Percentiles rank a stretch among this genome's conserved stretches.
These are phyloP conservation scores for Penicillium longicatenatum DNA, from an alignment of 495 filamentous ascomycete species.

Conservation along the genomic window DNA sequence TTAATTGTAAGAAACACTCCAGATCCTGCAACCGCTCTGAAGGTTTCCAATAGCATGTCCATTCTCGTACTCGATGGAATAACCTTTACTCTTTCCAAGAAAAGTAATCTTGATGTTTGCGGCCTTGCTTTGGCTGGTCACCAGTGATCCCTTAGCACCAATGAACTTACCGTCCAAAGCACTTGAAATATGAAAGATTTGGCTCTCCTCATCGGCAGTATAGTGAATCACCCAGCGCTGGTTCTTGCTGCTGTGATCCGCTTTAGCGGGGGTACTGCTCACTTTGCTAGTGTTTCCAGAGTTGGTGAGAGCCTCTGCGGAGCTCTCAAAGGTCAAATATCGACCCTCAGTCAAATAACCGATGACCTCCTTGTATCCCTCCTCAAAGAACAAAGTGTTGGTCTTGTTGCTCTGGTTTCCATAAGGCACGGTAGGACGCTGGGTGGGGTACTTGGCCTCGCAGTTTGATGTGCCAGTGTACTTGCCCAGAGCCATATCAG, in stretches of 20 bases:
- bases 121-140: background rate
- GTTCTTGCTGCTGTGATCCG: background rate
- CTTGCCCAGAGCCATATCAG: conserved; percentile 29
- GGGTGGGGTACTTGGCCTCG: too few relatives aligned
- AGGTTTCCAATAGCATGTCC: background rate
- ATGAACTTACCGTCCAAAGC: background rate
- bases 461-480: conserved; percentile 50
- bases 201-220: background rate
- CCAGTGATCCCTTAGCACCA: background rate
- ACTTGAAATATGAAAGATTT: background rate
- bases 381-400: conserved; percentile 44
- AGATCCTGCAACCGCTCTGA: background rate
- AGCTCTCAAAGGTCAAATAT: conserved; percentile 39
- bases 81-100: background rate
- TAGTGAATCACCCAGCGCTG: background rate
- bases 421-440: conserved; percentile 54
- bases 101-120: background rate
- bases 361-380: conserved; percentile 55
- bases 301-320: background rate
- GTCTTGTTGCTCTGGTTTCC: conserved; percentile 37
- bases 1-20: background rate
- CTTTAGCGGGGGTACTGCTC: background rate
- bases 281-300: background rate
- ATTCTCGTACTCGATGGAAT: background rate
- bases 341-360: conserved; percentile 57